Percentiles rank a stretch among this genome's conserved stretches.
Evolutionary conservation across 768 basidiomycete genomes (phyloP).

Genomic region (Ramaria rubella): DNA sequence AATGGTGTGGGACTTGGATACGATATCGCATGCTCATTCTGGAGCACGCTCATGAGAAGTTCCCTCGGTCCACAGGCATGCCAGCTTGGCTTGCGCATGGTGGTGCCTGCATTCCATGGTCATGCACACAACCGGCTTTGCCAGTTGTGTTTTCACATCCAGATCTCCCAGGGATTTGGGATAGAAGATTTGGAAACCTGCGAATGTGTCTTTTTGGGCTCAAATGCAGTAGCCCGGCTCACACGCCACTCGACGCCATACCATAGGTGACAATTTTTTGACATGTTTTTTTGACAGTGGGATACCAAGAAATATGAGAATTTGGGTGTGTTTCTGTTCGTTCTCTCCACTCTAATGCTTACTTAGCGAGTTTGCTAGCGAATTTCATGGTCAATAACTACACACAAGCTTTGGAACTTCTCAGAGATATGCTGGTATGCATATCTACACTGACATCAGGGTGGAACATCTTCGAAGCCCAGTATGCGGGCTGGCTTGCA

Average conservation of each 20-base stretch:
- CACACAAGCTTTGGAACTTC: too few species aligned
- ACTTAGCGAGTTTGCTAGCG: too few species aligned
- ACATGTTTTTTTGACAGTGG: constrained; percentile 28
- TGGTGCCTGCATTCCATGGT: constrained; percentile 21
- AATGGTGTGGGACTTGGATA: constrained; percentile 15
- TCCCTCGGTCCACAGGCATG: constrained; percentile 3
- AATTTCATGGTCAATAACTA: too few species aligned
- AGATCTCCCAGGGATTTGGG: constrained; percentile 24
- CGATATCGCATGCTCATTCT: constrained; percentile 21
- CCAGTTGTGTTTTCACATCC: constrained; percentile 27
- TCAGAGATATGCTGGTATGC: neutral
- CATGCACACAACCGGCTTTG: constrained; percentile 18
- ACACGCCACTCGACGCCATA: constrained; percentile 23
- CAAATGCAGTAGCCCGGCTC: constrained; percentile 20
- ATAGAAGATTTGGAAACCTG: constrained; percentile 30
- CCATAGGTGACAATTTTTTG: constrained; percentile 23
- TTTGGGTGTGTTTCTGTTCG: too few species aligned
- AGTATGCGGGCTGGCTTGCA: too few species aligned
- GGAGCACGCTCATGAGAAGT: constrained; percentile 13
- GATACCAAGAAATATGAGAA: constrained; percentile 29
- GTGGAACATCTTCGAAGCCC: neutral
- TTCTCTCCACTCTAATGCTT: too few species aligned
- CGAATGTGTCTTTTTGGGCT: constrained; percentile 27
- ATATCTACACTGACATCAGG: neutral
- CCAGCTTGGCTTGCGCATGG: neutral